phyloP scores from a whole-genome alignment of 495 filamentous ascomycete genomes.

The Tuber calosporum region DNA sequence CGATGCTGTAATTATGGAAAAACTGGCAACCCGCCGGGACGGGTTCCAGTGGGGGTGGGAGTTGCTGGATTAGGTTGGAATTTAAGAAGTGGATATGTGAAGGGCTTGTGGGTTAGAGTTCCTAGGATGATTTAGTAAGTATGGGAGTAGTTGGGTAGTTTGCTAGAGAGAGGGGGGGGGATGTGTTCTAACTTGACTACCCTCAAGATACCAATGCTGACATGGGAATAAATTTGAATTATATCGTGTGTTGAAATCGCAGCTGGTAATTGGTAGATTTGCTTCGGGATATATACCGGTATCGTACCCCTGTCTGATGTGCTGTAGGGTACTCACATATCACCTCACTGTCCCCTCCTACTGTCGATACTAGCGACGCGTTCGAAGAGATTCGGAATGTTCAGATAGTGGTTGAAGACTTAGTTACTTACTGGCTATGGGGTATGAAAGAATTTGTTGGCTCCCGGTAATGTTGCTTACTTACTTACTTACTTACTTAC shows the following conservation, averaged over 20 bases:
- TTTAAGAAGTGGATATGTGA: not conserved
- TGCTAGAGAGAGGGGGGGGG: not conserved
- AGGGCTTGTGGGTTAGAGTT: not conserved
- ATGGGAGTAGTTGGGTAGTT: not conserved
- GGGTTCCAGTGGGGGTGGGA: not conserved
- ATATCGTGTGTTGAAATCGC: not conserved
- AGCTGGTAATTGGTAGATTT: not conserved
- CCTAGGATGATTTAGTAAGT: not conserved
- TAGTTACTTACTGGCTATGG: not conserved
- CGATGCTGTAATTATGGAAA: not conserved
- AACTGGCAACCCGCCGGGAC: not conserved
- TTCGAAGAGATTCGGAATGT: not conserved
- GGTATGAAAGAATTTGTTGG: not conserved
- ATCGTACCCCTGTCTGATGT: not conserved
- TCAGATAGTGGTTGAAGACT: not conserved
- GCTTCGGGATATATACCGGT: not conserved
- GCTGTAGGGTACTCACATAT: not conserved
- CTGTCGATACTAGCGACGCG: not conserved
- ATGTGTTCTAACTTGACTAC: not conserved
- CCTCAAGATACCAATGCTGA: not conserved
- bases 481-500: not conserved
- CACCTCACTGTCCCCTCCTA: not conserved
- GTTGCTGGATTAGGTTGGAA: not conserved
- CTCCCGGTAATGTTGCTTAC: not conserved
- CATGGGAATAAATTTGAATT: not conserved